Evolutionary conservation across 495 filamentous ascomycete genomes (phyloP), one percentile per base, ranked within the genome.

Genomic region (Hypoxylon intermedium): DNA sequence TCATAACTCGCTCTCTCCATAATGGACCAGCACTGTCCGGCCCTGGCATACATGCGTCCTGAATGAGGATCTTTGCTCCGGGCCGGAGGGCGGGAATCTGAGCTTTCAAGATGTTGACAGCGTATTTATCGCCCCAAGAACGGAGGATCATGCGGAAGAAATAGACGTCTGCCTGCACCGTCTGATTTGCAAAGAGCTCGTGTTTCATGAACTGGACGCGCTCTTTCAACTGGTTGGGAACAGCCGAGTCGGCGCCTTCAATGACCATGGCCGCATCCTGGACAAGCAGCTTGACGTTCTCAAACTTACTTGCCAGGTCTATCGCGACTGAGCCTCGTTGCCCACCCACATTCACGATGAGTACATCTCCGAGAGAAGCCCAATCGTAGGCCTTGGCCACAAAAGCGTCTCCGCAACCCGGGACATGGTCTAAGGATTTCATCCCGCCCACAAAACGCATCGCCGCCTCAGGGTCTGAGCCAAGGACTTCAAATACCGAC

Each of bases 121-220:
- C 71, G 37, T 82, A 67, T 24, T 71, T 63, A 38, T 79, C 71
- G 6, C 67, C 40, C 73, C 78, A 79, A 53, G 82, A 74, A 53
- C 82, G 82, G 15, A 86, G 54, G 31, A 84, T 70, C 59, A 72
- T 67, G 4, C 82, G 77, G 16, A 84, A 69, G 40, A 85, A 69
- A 59, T 84, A 86, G 6, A 78, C 73, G 45, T 84, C 78, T 9
- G 82, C 83, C 16, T 60, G 60, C 21, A 81, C 61, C 0, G 79
- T 71, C 58, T 85, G 80, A 6, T 62, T 42, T 6, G 67, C 42
- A 60, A 83, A 78, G 60, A 85, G 78, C 43, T 81, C 74, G 41
- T 83, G 74, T 11, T 64, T 63, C 53, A 59, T 51, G 63, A 77
- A 84, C 12, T 45, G 2, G n/a, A 71, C 41, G 11, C 65, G 53